These are phyloP conservation scores for Pinus tabuliformis DNA, from an alignment of 75 land plant species.

Conservation along the genomic window DNA sequence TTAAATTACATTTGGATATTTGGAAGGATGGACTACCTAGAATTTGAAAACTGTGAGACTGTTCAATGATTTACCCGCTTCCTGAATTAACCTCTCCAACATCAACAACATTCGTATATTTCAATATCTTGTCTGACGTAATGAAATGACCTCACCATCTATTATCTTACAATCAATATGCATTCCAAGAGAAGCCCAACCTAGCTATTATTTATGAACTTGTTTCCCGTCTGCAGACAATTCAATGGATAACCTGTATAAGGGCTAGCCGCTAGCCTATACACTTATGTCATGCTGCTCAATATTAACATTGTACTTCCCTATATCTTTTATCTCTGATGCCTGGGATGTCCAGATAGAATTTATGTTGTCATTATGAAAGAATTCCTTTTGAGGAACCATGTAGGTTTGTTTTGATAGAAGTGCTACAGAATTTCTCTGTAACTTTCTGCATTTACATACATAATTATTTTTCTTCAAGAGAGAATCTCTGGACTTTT, in stretches of 20 bases:
- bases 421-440: slow-evolving; percentile 2
- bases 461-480: slow-evolving; percentile 7
- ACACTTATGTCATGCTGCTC: background rate
- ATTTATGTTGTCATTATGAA: background rate
- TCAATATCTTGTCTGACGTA: background rate
- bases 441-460: slow-evolving; percentile 4
- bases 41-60: too few relatives aligned
- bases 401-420: background rate
- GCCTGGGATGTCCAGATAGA: background rate
- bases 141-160: slow-evolving; percentile 1
- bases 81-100: slow-evolving; percentile 6
- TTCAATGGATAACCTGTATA: background rate
- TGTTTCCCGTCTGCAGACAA: background rate
- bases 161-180: background rate
- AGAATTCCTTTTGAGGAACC: background rate
- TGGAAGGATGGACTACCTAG: too few relatives aligned
- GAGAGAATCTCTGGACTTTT: background rate
- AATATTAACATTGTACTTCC: background rate
- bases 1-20: too few relatives aligned
- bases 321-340: background rate
- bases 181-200: background rate
- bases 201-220: background rate
- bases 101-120: background rate
- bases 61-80: background rate
- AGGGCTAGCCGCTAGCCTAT: background rate